Conservation (phyloP, 345 rosid species). For the Syzygium aromaticum region DNA sequence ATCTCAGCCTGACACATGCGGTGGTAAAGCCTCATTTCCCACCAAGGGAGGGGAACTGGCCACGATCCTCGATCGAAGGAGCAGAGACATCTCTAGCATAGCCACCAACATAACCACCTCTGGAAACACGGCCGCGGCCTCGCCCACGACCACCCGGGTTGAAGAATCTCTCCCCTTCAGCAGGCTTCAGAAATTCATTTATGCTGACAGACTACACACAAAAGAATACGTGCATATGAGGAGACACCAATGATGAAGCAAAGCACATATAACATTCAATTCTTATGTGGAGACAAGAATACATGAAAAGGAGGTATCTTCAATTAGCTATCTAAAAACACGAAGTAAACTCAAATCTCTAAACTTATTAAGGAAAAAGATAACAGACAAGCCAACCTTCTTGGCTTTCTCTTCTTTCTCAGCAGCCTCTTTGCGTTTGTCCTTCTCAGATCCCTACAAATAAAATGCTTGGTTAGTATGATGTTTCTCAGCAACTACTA, state of each 20-base stretch:
- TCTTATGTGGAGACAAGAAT: not conserved
- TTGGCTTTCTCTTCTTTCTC: slow-evolving; percentile 89
- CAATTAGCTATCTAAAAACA: not conserved
- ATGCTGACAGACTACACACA: slow-evolving; percentile 69
- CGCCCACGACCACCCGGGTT: slow-evolving; percentile 55
- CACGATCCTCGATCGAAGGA: slow-evolving; percentile 67
- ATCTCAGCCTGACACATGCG: not conserved
- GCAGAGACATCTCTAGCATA: slow-evolving; percentile 32
- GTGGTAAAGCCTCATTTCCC: slow-evolving; percentile 48
- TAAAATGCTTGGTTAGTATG: not conserved
- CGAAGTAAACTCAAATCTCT: not conserved
- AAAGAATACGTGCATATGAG: not conserved
- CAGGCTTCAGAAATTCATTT: slow-evolving; percentile 94
- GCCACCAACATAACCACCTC: slow-evolving; percentile 41
- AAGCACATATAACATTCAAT: not conserved
- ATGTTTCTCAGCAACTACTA: not conserved
- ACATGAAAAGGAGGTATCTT: not conserved
- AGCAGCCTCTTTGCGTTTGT: slow-evolving; percentile 76
- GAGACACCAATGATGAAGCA: not conserved
- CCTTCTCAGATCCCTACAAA: slow-evolving; percentile 88
- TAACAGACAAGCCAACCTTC: slow-evolving; percentile 39
- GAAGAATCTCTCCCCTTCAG: slow-evolving; percentile 62
- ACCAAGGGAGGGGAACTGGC: slow-evolving; percentile 88
- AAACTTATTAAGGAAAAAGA: not conserved
- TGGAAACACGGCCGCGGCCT: slow-evolving; percentile 48